These are phyloP conservation scores for Candida arabinofermentans DNA, from an alignment of 805 yeast species.

Conservation along the genomic window DNA sequence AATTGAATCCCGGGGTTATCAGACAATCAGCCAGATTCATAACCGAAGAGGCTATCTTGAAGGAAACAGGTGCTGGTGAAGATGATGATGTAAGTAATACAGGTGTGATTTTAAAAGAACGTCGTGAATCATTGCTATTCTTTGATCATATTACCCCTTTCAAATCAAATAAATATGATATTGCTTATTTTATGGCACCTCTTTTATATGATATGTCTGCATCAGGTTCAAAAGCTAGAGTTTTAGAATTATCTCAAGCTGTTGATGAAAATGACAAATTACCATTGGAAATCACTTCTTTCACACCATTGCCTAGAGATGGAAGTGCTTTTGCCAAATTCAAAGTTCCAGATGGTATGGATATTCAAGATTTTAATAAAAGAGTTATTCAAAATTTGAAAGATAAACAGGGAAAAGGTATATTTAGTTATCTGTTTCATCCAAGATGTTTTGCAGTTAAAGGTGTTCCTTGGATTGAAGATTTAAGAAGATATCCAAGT, in stretches of 20 bases:
- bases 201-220: constrained; percentile 36
- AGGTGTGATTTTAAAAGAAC: constrained; percentile 50
- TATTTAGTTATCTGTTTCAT: constrained; percentile 39
- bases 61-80: constrained; percentile 49
- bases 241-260: constrained; percentile 32
- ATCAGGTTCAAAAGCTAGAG: constrained; percentile 28
- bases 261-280: constrained; percentile 24
- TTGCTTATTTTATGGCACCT: constrained; percentile 40
- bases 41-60: constrained; percentile 27
- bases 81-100: constrained; percentile 50
- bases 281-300: constrained; percentile 45
- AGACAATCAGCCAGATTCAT: constrained; percentile 8
- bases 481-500: constrained; percentile 73
- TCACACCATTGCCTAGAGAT: constrained; percentile 73
- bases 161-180: constrained; percentile 39
- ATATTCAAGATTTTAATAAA: constrained; percentile 50
- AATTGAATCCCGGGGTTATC: too few relatives aligned
- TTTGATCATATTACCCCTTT: constrained; percentile 53
- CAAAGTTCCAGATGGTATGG: constrained; percentile 48
- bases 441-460: constrained; percentile 69
- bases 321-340: constrained; percentile 93
- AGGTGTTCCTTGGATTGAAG: constrained; percentile 97
- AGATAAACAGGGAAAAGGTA: constrained; percentile 24
- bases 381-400: constrained; percentile 39
- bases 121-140: constrained; percentile 48